Conservation (phyloP, 345 rosid genomes). For the Syzygium aromaticum region DNA sequence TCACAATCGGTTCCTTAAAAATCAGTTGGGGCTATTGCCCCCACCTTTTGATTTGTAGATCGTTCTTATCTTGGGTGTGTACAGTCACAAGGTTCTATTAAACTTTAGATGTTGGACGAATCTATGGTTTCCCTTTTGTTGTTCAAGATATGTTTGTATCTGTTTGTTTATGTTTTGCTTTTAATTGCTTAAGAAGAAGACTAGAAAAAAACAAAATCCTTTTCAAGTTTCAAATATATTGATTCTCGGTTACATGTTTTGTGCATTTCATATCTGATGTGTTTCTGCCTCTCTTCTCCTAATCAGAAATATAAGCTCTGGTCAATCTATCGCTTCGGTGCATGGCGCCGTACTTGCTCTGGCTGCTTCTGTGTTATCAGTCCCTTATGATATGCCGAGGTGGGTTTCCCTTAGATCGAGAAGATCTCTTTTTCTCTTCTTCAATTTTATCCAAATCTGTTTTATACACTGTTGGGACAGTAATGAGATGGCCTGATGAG, state of each 20-base stretch:
- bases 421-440: not conserved
- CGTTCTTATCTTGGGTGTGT: not conserved
- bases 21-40: not conserved
- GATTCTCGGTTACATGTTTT: not conserved
- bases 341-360: slow-evolving; percentile 97
- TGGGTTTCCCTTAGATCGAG: slow-evolving; percentile 13
- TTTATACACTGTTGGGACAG: not conserved
- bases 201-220: not conserved
- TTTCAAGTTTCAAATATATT: not conserved
- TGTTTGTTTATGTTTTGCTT: not conserved
- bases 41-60: not conserved
- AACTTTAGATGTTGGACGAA: not conserved
- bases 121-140: not conserved
- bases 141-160: not conserved
- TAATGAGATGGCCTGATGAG: not conserved
- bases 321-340: slow-evolving; percentile 44
- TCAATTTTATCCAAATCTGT: not conserved
- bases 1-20: not conserved
- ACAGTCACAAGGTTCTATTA: not conserved
- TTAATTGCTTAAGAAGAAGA: not conserved
- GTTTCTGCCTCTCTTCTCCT: slow-evolving; percentile 4
- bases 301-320: slow-evolving; percentile 42
- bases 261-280: not conserved
- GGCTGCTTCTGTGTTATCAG: slow-evolving; percentile 91
- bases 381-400: slow-evolving; percentile 99